Percentiles rank a stretch among this genome's conserved stretches.
Evolutionary conservation across 2,329 filamentous ascomycete species (phyloP).

Genomic region (Hirsutella minnesotensis): DNA sequence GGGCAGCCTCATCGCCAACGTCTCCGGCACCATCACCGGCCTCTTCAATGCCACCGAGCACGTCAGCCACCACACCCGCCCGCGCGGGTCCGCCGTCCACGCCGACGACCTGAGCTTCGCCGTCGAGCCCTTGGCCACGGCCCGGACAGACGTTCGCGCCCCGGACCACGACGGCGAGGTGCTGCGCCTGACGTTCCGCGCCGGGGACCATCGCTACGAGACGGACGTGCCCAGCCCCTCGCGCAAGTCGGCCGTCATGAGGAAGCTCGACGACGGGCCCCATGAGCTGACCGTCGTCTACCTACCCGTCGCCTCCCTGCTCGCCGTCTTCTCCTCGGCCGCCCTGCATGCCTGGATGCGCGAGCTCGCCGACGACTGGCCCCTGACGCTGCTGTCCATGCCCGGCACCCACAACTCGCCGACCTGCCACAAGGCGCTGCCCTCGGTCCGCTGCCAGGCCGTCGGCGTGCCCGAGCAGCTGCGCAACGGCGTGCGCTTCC

Average conservation of each 20-base stretch:
- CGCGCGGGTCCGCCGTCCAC: conserved; percentile 27
- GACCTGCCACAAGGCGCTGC: conserved; percentile 71
- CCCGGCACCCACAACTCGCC: conserved; percentile 95
- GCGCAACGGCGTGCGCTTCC: conserved; percentile 81
- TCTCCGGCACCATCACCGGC: conserved; percentile 33
- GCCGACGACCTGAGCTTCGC: conserved; percentile 50
- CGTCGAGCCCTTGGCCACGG: conserved; percentile 57
- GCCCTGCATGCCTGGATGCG: conserved; percentile 71
- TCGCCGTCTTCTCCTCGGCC: conserved; percentile 59
- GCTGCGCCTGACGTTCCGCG: conserved; percentile 63
- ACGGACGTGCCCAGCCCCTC: conserved; percentile 59
- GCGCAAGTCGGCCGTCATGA: conserved; percentile 47
- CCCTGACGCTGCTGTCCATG: conserved; percentile 73
- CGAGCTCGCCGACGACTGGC: conserved; percentile 56
- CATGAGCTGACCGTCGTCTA: conserved; percentile 56
- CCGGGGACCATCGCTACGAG: conserved; percentile 45
- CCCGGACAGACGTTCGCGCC: conserved; percentile 42
- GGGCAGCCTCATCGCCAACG: conserved; percentile 31
- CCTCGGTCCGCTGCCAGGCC: conserved; percentile 87
- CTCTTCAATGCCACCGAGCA: conserved; percentile 27
- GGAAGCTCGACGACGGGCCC: conserved; percentile 36
- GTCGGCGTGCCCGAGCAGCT: conserved; percentile 69
- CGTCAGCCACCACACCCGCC: conserved; percentile 16
- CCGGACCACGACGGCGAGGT: conserved; percentile 51
- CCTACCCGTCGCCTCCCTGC: conserved; percentile 39